Percentiles rank a stretch among this genome's conserved stretches.
phyloP scores from a whole-genome alignment of 2,329 filamentous ascomycete species.

The Alternaria sp. region DNA sequence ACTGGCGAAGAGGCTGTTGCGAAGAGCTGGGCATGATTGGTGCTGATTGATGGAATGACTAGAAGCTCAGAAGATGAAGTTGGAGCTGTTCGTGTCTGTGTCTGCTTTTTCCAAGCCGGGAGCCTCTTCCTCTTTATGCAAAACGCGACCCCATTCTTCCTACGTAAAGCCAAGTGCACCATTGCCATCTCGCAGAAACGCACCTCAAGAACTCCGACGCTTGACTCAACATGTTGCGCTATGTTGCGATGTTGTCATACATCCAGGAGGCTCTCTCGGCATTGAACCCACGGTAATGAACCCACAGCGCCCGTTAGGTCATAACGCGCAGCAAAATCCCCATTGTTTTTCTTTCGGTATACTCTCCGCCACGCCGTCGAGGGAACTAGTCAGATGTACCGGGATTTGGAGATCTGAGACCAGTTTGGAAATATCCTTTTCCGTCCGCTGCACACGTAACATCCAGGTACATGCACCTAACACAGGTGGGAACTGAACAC shows the following conservation, averaged over 20 bases:
- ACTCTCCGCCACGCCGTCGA: not conserved
- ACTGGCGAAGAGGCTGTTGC: slow-evolving; percentile 13
- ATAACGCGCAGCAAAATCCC: not conserved
- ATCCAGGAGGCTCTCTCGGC: not conserved
- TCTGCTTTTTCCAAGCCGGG: not conserved
- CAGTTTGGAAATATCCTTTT: not conserved
- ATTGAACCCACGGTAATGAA: not conserved
- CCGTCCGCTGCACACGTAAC: not conserved
- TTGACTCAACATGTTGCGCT: not conserved
- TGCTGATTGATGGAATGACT: not conserved
- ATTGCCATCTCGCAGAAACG: not conserved
- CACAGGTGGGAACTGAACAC: no score
- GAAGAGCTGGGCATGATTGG: slow-evolving; percentile 8
- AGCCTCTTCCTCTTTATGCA: not conserved
- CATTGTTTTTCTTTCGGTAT: not conserved
- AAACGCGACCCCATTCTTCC: not conserved
- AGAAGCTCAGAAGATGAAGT: not conserved
- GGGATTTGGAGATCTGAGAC: not conserved
- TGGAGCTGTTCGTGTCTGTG: not conserved
- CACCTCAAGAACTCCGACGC: not conserved
- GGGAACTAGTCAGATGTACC: not conserved
- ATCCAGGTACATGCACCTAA: no score
- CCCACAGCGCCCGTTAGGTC: not conserved
- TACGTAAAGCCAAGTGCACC: not conserved
- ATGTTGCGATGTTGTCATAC: not conserved